Conservation (phyloP, 176 grass and related monocot genomes). For the Pharus latifolius region DNA sequence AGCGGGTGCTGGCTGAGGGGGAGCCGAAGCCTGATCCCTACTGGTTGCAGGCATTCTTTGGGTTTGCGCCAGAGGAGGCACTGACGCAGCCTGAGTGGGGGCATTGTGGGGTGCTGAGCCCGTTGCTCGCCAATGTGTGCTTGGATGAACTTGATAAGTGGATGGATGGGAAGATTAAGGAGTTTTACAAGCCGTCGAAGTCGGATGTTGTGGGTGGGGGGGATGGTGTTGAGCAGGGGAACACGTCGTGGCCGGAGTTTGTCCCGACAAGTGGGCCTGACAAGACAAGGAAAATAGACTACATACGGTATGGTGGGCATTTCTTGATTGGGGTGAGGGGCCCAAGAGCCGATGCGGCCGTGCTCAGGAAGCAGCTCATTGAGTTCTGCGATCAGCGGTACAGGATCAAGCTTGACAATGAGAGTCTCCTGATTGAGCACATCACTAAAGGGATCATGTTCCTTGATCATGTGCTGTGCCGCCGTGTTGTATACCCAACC, state of each 20-base stretch:
- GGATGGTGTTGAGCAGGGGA: conserved; percentile 54
- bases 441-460: conserved; percentile 99
- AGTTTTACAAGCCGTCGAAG: conserved; percentile 81
- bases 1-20: conserved; percentile 75
- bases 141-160: conserved; percentile 92
- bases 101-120: conserved; percentile 69
- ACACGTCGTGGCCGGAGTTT: conserved; percentile 95
- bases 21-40: conserved; percentile 93
- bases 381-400: conserved; percentile 84
- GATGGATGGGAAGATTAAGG: conserved; percentile 76
- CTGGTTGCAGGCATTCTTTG: conserved; percentile 87
- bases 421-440: conserved; percentile 82
- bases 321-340: conserved; percentile 83
- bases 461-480: conserved; percentile 86
- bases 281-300: conserved; percentile 90
- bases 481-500: conserved; percentile 90
- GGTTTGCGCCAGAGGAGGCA: conserved; percentile 90
- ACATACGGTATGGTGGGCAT: conserved; percentile 78
- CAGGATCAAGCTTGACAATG: conserved; percentile 84
- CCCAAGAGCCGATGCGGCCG: conserved; percentile 71
- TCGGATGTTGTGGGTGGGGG: conserved; percentile 60
- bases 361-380: conserved; percentile 77
- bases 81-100: conserved; percentile 71
- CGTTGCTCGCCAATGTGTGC: conserved; percentile 75
- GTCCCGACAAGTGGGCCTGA: conserved; percentile 88